Conservation (phyloP, 73 alveolate species). For the Halteria grandinella region DNA sequence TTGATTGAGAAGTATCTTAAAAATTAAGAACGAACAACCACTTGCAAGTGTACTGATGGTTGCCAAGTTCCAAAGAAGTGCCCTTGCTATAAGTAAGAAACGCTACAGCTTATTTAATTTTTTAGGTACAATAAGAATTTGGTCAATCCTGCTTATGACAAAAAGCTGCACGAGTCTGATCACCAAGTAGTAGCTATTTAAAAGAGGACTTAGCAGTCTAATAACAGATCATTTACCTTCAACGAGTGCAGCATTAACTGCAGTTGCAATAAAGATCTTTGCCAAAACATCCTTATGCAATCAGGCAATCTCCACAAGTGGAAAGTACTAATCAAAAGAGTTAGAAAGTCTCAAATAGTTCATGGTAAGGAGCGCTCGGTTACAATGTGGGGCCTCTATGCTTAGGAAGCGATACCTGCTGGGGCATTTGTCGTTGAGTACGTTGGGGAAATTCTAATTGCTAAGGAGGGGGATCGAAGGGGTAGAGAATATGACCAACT, state of each 20-base stretch:
- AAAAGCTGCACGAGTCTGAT: neutral
- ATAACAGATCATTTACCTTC: conserved; percentile 3
- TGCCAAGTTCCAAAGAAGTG: conserved; percentile 19
- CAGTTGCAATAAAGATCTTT: conserved; percentile 4
- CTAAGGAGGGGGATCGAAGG: conserved; percentile 32
- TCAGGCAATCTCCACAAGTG: conserved; percentile 19
- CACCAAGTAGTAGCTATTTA: conserved; percentile 2
- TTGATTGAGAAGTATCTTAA: conserved; percentile 7
- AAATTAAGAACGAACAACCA: neutral
- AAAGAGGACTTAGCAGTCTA: neutral
- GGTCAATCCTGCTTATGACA: neutral
- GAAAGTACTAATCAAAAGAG: neutral
- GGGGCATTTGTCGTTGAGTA: conserved; percentile 49
- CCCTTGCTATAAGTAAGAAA: conserved; percentile 7
- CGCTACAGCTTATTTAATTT: neutral
- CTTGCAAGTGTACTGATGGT: conserved; percentile 41
- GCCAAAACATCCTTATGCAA: conserved; percentile 15
- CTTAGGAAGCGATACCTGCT: conserved; percentile 27
- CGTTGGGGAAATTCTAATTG: conserved; percentile 35
- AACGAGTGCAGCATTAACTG: conserved; percentile 41
- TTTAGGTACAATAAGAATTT: neutral
- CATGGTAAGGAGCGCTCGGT: neutral
- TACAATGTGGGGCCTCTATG: conserved; percentile 41
- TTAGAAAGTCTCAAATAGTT: neutral
- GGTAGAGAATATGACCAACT: conserved; percentile 13